Evolutionary conservation across 2,329 filamentous ascomycete genomes (phyloP).

Genomic region (Ceratocystis destructans): DNA sequence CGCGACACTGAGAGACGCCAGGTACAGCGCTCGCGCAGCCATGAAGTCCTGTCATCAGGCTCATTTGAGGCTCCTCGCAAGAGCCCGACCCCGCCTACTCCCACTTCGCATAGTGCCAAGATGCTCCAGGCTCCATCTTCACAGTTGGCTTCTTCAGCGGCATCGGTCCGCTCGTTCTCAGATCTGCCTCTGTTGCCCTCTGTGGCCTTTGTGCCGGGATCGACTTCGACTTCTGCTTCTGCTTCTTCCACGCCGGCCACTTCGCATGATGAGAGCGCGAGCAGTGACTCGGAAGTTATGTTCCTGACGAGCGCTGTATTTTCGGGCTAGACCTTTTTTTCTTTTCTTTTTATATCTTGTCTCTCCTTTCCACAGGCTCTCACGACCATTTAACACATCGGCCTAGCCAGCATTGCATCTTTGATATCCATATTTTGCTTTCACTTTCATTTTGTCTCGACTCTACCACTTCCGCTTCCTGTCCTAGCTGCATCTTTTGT

Average conservation of each 20-base stretch:
- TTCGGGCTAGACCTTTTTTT: slow-evolving; percentile 27
- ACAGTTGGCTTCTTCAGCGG: slow-evolving; percentile 1
- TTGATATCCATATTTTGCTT: slow-evolving; percentile 4
- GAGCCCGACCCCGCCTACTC: slow-evolving; percentile 12
- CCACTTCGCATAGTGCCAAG: slow-evolving; percentile 19
- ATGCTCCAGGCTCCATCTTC: slow-evolving; percentile 21
- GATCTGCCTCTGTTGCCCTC: slow-evolving; percentile 7
- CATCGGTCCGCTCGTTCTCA: neutral
- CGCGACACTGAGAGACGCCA: slow-evolving; percentile 29
- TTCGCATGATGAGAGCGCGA: slow-evolving; percentile 24
- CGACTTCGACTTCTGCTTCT: slow-evolving; percentile 7
- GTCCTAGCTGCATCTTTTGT: neutral
- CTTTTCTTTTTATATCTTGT: slow-evolving; percentile 11
- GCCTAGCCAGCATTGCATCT: slow-evolving; percentile 2
- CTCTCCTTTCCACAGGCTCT: neutral
- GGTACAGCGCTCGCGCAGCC: slow-evolving; percentile 37
- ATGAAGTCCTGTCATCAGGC: slow-evolving; percentile 35
- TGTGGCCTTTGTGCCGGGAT: neutral
- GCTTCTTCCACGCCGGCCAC: neutral
- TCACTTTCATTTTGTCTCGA: neutral
- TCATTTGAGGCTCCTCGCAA: slow-evolving; percentile 17
- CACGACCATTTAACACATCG: slow-evolving; percentile 2
- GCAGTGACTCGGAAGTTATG: slow-evolving; percentile 25
- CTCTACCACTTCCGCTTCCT: neutral
- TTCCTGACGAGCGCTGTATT: slow-evolving; percentile 39